Percentiles rank a stretch among this genome's conserved stretches.
phyloP scores from a whole-genome alignment of 768 basidiomycete species.

The Mycena epipterygia region DNA sequence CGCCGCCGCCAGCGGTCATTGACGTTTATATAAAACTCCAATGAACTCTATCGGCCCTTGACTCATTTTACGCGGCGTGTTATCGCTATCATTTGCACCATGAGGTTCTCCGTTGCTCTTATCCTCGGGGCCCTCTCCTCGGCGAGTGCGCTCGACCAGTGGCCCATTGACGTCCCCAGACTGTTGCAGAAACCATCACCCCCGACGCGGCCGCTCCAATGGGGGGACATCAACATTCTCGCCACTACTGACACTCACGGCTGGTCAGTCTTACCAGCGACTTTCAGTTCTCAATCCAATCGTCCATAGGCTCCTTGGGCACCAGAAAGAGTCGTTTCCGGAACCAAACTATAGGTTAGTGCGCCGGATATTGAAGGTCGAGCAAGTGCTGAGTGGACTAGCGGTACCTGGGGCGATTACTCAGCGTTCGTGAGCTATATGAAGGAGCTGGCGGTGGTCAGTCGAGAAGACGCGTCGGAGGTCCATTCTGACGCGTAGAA shows the following conservation, averaged over 20 bases:
- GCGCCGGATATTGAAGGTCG: background rate
- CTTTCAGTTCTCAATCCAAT: background rate
- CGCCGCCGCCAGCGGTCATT: too few relatives aligned
- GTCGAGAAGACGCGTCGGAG: background rate
- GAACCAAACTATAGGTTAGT: constrained; percentile 77
- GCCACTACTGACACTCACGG: constrained; percentile 80
- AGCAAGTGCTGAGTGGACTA: constrained; percentile 4
- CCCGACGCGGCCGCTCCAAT: constrained; percentile 78
- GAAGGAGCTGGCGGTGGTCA: constrained; percentile 73
- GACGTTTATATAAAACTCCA: too few relatives aligned
- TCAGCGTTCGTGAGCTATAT: constrained; percentile 87
- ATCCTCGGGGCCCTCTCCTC: constrained; percentile 1
- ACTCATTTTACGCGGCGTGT: constrained; percentile 3
- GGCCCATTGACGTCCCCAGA: background rate
- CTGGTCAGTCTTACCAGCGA: background rate
- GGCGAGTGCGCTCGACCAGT: constrained; percentile 17
- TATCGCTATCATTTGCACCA: constrained; percentile 2
- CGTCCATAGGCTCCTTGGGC: constrained; percentile 76
- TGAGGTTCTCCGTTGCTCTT: constrained; percentile 6
- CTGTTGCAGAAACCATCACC: constrained; percentile 41
- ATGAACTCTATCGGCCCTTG: too few relatives aligned
- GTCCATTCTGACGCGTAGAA: constrained; percentile 1
- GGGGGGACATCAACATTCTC: constrained; percentile 93
- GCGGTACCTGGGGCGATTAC: constrained; percentile 83
- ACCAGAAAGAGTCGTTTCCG: constrained; percentile 78